Base-by-base conservation (phyloP, 1,284 basidiomycete species). In the Dichomitus squalens region DNA sequence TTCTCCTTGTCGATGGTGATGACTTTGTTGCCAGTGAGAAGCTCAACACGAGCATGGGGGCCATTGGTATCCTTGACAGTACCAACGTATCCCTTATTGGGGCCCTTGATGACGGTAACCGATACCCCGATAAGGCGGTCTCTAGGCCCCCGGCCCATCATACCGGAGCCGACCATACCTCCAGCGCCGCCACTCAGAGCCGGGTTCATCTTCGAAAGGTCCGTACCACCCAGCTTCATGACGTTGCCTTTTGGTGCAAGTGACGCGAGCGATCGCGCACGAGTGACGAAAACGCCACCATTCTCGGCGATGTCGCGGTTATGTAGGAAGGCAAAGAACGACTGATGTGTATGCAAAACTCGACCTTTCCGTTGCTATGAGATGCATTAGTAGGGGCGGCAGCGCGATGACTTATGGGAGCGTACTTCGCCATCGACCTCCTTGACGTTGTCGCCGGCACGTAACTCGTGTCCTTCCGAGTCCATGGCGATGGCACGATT, bases 191-290 rank as follows among this genome's bases (percentile, higher is more conserved):
- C 80, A 61, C 77, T 85, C 47, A 95, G 72, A 1, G 90, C 86
- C 7, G 96, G 96, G 72, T 98, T 98, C 88, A 96, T 91, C 76
- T 96, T 96, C n/a, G 92, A 90, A n/a, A 95, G 77, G 73, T 98
- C 95, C 7, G 84, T 79, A 7, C 79, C 79, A 0, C 81, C 81
- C 11, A 84, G 77, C 68, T 87, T 91, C 57, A 86, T 70, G 35
- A 85, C 70, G 62, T 82, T 88, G 41, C 88, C 84, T 69, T 94
- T 95, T 1, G 96, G 95, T 2, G 95, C 94, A 23, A 95, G 76
- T 9, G 93, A 95, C 0, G 84, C 85, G 34, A 96, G 78, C 1
- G 88, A 86, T 31, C 90, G 85, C 3, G 92, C 85, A 27, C 93
- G 87, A 0, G 92, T 90, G 51, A 99, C 92, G 68, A 96, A 99